Evolutionary conservation across 2,329 filamentous ascomycete species (phyloP), one percentile per base, ranked within the genome.

Genomic region (Aspergillus intermedius): DNA sequence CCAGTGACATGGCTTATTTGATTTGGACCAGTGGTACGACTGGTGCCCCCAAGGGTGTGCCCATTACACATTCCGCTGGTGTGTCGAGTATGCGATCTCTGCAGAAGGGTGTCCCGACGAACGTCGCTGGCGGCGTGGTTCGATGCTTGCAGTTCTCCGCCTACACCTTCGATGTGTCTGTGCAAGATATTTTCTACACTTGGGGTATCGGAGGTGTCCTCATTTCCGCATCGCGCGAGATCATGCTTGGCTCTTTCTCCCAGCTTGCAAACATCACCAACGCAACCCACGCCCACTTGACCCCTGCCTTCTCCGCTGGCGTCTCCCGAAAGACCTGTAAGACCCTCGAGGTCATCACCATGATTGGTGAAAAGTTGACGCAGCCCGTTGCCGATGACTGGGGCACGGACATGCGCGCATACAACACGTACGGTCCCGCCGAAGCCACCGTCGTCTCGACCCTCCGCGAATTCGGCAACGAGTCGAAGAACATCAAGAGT

Each of bases 101-200:
- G 9, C 56, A 62, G 25, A 51, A 55, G 12, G 57, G 57, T 19
- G 63, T 71, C 19, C 66, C 66, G 2, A 54, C 56, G 2, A 59
- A 69, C 42, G 52, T 56, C 0, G 46, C 52, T 5, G 52, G 54
- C 5, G 61, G 59, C 3, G 49, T 51, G 34, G 58, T 68, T 3
- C 63, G 68, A 13, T 66, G 62, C 35, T 53, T 72, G 50, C 68
- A 71, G 49, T 64, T 71, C 37, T 69, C 67, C 1, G 55, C 63
- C 15, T 67, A 64, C 49, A 71, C 61, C 17, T 72, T 73, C 44
- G 69, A 72, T 49, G 69, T 70, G 9, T 73, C 68, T 15, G 58
- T 67, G 13, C 63, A 66, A 42, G 64, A 67, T 47, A 46, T 65
- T 17, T 65, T 65, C 50, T 65, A 62, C 44, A 60, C 62, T 1